Percentiles rank a stretch among this genome's conserved stretches.
Conservation (phyloP, 257 asterid genomes). For the Knoxia roxburghii region DNA sequence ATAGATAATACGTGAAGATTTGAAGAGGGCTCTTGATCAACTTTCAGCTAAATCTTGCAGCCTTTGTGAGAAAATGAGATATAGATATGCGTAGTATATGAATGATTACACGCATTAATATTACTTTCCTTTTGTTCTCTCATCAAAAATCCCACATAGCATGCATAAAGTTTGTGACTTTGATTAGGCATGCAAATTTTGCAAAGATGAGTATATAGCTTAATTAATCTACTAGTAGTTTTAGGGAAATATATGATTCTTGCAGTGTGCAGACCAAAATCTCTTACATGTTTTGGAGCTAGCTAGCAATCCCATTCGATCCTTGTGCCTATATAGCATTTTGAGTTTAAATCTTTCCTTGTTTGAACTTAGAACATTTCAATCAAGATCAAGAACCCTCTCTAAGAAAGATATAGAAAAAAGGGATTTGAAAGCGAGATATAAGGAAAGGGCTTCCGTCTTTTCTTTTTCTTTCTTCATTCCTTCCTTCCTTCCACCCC, state of each 20-base stretch:
- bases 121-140: constrained; percentile 1
- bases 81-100: background rate
- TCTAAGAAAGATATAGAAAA: background rate
- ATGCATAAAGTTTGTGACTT: background rate
- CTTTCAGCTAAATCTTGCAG: background rate
- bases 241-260: background rate
- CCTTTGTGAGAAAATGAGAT: too few relatives aligned
- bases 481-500: background rate
- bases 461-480: background rate
- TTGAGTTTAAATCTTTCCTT: background rate
- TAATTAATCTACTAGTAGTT: background rate
- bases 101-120: constrained; percentile 11
- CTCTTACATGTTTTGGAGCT: background rate
- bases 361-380: background rate
- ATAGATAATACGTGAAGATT: constrained; percentile 18
- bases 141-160: background rate
- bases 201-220: background rate
- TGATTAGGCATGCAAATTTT: constrained; percentile 5
- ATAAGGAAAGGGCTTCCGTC: background rate
- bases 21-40: background rate
- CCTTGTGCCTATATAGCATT: constrained; percentile 2
- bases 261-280: constrained; percentile 1
- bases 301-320: background rate
- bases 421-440: constrained; percentile 4
- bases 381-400: background rate